Conservation (phyloP, 1,284 basidiomycete genomes). For the Sanghuangporus weigelae region DNA sequence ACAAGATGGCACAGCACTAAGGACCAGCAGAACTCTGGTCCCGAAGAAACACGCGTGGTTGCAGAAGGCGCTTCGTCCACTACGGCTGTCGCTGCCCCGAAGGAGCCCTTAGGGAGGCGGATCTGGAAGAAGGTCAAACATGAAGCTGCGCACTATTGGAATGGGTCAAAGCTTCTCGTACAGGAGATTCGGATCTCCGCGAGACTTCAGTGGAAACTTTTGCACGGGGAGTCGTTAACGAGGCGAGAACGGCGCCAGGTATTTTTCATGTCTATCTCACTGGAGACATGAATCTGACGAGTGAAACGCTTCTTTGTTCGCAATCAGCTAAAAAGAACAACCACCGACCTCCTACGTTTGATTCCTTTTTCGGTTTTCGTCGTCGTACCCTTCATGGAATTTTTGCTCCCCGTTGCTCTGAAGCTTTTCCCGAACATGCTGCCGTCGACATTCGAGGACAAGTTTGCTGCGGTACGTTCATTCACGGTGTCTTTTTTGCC, state of each 20-base stretch:
- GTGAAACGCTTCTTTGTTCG: background rate
- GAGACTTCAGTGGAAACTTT: conserved; percentile 86
- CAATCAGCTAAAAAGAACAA: conserved; percentile 83
- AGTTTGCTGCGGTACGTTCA: conserved; percentile 76
- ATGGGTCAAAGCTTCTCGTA: conserved; percentile 90
- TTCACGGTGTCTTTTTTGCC: background rate
- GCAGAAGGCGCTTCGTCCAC: conserved; percentile 37
- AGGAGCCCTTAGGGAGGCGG: conserved; percentile 51
- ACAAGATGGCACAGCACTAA: conserved; percentile 17
- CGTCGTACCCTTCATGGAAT: conserved; percentile 97
- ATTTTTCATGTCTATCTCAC: conserved; percentile 22
- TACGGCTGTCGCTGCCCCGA: conserved; percentile 29
- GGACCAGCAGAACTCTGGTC: conserved; percentile 18
- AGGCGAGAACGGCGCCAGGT: conserved; percentile 93
- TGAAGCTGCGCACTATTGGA: conserved; percentile 96
- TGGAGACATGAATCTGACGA: background rate
- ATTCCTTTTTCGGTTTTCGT: conserved; percentile 96
- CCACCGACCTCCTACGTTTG: conserved; percentile 86
- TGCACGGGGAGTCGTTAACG: conserved; percentile 89
- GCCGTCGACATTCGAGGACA: conserved; percentile 97
- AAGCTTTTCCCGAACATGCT: conserved; percentile 99
- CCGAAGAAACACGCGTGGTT: conserved; percentile 19
- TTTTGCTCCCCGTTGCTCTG: conserved; percentile 93
- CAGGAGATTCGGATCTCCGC: conserved; percentile 91
- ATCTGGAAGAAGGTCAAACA: conserved; percentile 94